phyloP scores from a whole-genome alignment of 2,329 filamentous ascomycete genomes.

The Blastomyces gilchristii region DNA sequence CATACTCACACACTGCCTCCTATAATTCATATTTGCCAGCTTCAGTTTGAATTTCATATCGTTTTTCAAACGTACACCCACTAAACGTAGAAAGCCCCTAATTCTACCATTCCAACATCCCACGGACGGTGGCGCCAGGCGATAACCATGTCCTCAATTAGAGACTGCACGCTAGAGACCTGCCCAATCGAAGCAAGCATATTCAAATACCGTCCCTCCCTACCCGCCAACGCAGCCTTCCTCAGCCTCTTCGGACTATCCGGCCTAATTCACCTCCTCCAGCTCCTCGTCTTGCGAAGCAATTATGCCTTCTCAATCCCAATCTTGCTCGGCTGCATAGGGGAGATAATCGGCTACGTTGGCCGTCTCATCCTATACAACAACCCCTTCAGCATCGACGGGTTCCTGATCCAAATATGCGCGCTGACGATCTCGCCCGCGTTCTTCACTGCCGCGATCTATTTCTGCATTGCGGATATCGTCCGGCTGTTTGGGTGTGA shows the following conservation, averaged over 20 bases:
- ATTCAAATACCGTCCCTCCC: conserved; percentile 37
- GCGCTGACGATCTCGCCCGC: conserved; percentile 49
- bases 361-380: conserved; percentile 49
- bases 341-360: conserved; percentile 53
- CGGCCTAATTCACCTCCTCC: conserved; percentile 27
- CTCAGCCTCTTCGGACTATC: conserved; percentile 36
- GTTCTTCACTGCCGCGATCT: conserved; percentile 54
- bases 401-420: conserved; percentile 57
- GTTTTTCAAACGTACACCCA: background rate
- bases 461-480: conserved; percentile 48
- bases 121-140: background rate
- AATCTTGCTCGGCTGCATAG: conserved; percentile 47
- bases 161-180: conserved; percentile 26
- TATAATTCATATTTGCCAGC: background rate
- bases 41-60: background rate
- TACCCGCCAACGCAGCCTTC: conserved; percentile 35
- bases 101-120: background rate
- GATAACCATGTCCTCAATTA: conserved; percentile 1
- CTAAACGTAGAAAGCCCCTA: background rate
- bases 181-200: conserved; percentile 33
- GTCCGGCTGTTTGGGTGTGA: conserved; percentile 32
- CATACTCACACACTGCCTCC: background rate
- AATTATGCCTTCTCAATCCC: conserved; percentile 32
- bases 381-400: conserved; percentile 49
- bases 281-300: conserved; percentile 27